Evolutionary conservation across 768 basidiomycete species (phyloP).

Genomic region (Collybiopsis luxurians): DNA sequence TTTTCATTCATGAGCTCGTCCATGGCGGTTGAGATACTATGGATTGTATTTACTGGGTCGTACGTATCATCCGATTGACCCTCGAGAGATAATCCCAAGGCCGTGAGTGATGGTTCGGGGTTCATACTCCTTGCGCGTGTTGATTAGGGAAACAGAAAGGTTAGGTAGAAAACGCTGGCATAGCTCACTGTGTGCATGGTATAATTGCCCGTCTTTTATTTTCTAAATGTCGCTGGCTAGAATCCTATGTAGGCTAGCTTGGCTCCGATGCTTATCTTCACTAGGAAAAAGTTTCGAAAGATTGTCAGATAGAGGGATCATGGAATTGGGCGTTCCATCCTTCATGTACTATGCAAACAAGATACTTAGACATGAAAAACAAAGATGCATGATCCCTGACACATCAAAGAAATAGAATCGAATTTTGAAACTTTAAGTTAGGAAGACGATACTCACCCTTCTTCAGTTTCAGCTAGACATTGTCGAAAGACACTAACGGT

Average conservation of each 20-base stretch:
- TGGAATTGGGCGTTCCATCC: background rate
- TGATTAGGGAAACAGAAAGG: too few relatives aligned
- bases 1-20: constrained; percentile 20
- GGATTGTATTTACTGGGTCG: too few relatives aligned
- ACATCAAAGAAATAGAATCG: background rate
- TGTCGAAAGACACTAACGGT: too few relatives aligned
- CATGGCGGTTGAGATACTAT: constrained; percentile 4
- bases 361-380: background rate
- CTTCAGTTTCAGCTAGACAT: too few relatives aligned
- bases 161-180: background rate
- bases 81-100: background rate
- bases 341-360: background rate
- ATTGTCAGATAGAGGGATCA: too few relatives aligned
- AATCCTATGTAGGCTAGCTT: too few relatives aligned
- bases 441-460: too few relatives aligned
- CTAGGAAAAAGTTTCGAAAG: background rate
- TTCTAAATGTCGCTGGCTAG: constrained; percentile 21
- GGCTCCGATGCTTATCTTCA: too few relatives aligned
- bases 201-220: constrained; percentile 21
- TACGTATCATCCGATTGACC: too few relatives aligned
- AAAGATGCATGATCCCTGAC: background rate
- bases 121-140: background rate
- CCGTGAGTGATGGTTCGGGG: background rate
- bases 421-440: too few relatives aligned
- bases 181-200: constrained; percentile 19